Evolutionary conservation across 495 filamentous ascomycete genomes (phyloP), one percentile per base, ranked within the genome.

Genomic region (Staphylotrichum longicolle): DNA sequence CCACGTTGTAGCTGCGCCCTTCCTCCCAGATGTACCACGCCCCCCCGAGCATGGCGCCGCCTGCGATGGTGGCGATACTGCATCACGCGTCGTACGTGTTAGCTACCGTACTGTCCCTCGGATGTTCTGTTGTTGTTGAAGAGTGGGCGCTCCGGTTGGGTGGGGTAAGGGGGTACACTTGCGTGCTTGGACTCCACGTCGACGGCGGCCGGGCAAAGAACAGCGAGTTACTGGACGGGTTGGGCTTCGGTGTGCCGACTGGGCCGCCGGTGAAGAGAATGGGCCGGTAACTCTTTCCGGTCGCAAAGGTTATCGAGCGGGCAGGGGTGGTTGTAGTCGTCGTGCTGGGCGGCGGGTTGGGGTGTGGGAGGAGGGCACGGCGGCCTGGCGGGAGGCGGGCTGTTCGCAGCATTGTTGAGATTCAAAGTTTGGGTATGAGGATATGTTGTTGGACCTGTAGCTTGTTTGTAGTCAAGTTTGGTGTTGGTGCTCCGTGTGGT

Each of bases 1-100:
- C 41, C 10, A 54, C 41, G n/a, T 35, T 61, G 58, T 61, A 54
- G 40, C 12, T 40, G 42, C 58, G 58, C 12, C 49, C 50, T 2
- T 37, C 58, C 5, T 61, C 30, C 49, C 49, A 47, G 30, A 61
- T 48, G 33, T 47, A 54, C 58, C 58, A 61, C 4, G 30, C 20
- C 10, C 58, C 58, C 30, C 8, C 58, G 5, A 60, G 58, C 14
- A 61, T 39, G 41, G 11, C 30, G 50, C 58, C 49, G 20, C 20
- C 9, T 8, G 50, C 50, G 0, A 54, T 4, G 14, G 58, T 61
- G 3, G 50, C 34, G 15, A 61, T 54, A 0, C 58, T 61, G 14
- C 10, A 5, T 27, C 20, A 27, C 20, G 20, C 20, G 1, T 27
- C 20, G 20, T n/a, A n/a, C 20, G 12, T 30, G 20, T 33, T 14